phyloP scores from a whole-genome alignment of 768 basidiomycete species.

The Rhizopogon vesiculosus region DNA sequence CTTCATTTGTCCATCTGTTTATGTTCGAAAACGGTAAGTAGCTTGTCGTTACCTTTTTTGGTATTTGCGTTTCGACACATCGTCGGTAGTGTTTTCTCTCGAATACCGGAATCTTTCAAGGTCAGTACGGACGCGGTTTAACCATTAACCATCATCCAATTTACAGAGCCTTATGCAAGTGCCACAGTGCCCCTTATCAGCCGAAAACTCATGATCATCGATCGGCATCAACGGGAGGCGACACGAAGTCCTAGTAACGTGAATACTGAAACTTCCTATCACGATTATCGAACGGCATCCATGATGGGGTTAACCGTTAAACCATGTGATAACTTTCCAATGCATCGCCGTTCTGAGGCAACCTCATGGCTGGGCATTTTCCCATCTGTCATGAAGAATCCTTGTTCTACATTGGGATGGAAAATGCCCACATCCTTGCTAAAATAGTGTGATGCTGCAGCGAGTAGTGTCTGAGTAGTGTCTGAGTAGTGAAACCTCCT shows the following conservation, averaged over 20 bases:
- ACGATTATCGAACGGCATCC: not conserved
- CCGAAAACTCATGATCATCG: too few relatives aligned
- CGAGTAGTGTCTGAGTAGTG: too few relatives aligned
- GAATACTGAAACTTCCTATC: not conserved
- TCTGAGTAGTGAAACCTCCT: not conserved
- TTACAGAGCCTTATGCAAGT: too few relatives aligned
- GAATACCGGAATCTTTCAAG: too few relatives aligned
- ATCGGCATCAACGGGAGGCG: too few relatives aligned
- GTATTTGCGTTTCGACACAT: slow-evolving; percentile 1
- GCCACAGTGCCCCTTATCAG: too few relatives aligned
- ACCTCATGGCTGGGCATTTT: not conserved
- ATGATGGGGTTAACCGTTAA: too few relatives aligned
- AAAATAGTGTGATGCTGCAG: too few relatives aligned
- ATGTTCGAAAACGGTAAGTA: slow-evolving; percentile 4
- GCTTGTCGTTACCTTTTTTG: slow-evolving; percentile 9
- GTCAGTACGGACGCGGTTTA: too few relatives aligned
- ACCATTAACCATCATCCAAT: too few relatives aligned
- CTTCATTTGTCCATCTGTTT: slow-evolving; percentile 13
- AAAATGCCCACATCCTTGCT: not conserved
- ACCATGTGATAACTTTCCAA: not conserved
- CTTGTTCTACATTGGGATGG: not conserved
- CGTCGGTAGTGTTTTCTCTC: too few relatives aligned
- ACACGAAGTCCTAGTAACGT: not conserved
- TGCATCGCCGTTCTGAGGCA: not conserved
- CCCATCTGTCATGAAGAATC: not conserved